Evolutionary conservation across 805 yeast genomes (phyloP).

Genomic region (Candida piceae): DNA sequence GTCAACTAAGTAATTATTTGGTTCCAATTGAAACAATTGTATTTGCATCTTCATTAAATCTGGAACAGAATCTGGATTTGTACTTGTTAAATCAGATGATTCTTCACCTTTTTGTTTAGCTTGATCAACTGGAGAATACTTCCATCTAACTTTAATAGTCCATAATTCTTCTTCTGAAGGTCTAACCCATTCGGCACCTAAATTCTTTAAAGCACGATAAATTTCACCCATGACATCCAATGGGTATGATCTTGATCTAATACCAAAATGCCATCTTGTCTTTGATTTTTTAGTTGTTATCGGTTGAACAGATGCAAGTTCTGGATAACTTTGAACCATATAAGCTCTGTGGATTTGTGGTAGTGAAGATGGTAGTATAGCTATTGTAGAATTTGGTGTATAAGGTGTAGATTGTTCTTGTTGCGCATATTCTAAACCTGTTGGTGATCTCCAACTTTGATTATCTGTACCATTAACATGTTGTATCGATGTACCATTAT

Average conservation of each 20-base stretch:
- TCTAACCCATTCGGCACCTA: conserved; percentile 97
- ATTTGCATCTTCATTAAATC: conserved; percentile 96
- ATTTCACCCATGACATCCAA: conserved; percentile 98
- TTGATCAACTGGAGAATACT: conserved; percentile 43
- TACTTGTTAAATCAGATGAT: conserved; percentile 3
- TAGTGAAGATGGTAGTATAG: conserved; percentile 87
- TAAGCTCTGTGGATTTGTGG: conserved; percentile 93
- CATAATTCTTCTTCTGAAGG: conserved; percentile 93
- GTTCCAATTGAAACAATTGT: conserved; percentile 91
- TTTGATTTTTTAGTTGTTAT: conserved; percentile 75
- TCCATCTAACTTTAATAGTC: conserved; percentile 96
- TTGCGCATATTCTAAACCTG: conserved; percentile 23
- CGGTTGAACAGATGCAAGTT: conserved; percentile 33
- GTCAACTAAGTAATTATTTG: conserved; percentile 92
- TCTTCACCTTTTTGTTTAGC: conserved; percentile 18
- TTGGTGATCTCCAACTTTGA: conserved; percentile 28
- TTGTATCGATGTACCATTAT: too few relatives aligned
- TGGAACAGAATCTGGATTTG: conserved; percentile 36
- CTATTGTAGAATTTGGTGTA: conserved; percentile 75
- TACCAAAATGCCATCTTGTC: conserved; percentile 98
- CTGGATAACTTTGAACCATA: conserved; percentile 51
- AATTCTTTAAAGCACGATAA: conserved; percentile 83
- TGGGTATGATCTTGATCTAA: conserved; percentile 92
- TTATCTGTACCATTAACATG: conserved; percentile 1
- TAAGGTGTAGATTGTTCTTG: conserved; percentile 32